These are phyloP conservation scores for Apophysomyces ossiformis DNA, from an alignment of 371 early-diverging fungal species.

Conservation along the genomic window DNA sequence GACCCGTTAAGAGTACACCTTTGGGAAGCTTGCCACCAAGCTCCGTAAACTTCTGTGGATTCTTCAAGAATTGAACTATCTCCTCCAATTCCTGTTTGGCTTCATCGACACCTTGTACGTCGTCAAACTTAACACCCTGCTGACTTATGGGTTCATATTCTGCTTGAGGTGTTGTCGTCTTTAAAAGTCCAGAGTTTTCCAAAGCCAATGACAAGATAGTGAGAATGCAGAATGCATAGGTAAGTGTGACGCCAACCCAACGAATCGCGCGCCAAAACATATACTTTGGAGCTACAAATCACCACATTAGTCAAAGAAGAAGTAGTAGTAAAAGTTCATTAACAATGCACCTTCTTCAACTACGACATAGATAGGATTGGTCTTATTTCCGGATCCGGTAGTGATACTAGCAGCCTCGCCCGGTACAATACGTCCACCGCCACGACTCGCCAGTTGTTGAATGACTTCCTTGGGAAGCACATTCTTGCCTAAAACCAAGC, in stretches of 20 bases:
- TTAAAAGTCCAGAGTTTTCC: constrained; percentile 73
- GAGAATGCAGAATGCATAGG: constrained; percentile 73
- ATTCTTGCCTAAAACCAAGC: not conserved
- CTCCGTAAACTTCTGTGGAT: constrained; percentile 84
- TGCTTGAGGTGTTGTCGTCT: constrained; percentile 55
- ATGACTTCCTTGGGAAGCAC: constrained; percentile 34
- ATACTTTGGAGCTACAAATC: constrained; percentile 22
- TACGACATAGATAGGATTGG: constrained; percentile 62
- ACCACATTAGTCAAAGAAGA: not conserved
- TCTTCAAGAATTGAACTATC: constrained; percentile 89
- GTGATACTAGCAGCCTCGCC: constrained; percentile 24
- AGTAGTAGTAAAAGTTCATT: not conserved
- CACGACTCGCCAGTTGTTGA: constrained; percentile 41
- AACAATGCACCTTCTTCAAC: constrained; percentile 55
- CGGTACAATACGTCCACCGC: constrained; percentile 25
- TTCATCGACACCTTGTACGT: constrained; percentile 97
- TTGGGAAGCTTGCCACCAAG: constrained; percentile 94
- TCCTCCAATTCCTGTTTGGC: constrained; percentile 95
- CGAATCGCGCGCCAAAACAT: constrained; percentile 66
- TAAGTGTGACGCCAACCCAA: constrained; percentile 71
- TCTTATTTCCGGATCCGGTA: constrained; percentile 44
- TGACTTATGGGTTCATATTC: constrained; percentile 70
- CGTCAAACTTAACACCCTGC: constrained; percentile 76
- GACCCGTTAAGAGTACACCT: constrained; percentile 94
- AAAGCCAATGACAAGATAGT: constrained; percentile 66